Conservation (phyloP, 164 flowering plant species). For the Chimonanthus praecox region DNA sequence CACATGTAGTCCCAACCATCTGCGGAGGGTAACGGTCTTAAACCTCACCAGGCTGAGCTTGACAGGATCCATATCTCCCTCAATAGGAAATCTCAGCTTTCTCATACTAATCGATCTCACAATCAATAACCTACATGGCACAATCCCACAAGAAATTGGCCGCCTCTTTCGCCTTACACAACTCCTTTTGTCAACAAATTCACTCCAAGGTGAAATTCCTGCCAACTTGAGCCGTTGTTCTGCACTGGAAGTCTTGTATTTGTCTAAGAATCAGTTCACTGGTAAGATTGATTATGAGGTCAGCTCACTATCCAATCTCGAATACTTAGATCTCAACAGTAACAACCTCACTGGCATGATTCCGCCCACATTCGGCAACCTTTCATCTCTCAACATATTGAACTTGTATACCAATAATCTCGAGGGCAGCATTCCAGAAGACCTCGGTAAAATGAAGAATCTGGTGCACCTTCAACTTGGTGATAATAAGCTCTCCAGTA, state of each 20-base stretch:
- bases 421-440: background rate
- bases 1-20: slow-evolving; percentile 14
- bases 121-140: slow-evolving; percentile 27
- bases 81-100: slow-evolving; percentile 36
- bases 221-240: background rate
- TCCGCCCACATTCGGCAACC: slow-evolving; percentile 14
- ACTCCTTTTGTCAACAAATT: slow-evolving; percentile 29
- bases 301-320: background rate
- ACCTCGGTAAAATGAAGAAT: background rate
- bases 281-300: background rate
- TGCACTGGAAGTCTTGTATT: no score
- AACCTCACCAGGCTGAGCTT: slow-evolving; percentile 14
- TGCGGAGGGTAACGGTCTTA: slow-evolving; percentile 17
- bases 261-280: background rate
- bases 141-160: slow-evolving; percentile 26
- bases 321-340: background rate
- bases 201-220: slow-evolving; percentile 29
- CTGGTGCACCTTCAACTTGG: background rate
- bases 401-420: background rate
- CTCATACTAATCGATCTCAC: slow-evolving; percentile 31
- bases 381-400: slow-evolving; percentile 3
- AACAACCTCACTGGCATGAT: slow-evolving; percentile 23
- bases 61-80: slow-evolving; percentile 28
- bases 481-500: background rate
- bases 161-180: slow-evolving; percentile 21